A percentile compares a stretch with the other conserved stretches of the same genome.
Conservation (phyloP, 305 asterid genomes). For the Andrographis paniculata region DNA sequence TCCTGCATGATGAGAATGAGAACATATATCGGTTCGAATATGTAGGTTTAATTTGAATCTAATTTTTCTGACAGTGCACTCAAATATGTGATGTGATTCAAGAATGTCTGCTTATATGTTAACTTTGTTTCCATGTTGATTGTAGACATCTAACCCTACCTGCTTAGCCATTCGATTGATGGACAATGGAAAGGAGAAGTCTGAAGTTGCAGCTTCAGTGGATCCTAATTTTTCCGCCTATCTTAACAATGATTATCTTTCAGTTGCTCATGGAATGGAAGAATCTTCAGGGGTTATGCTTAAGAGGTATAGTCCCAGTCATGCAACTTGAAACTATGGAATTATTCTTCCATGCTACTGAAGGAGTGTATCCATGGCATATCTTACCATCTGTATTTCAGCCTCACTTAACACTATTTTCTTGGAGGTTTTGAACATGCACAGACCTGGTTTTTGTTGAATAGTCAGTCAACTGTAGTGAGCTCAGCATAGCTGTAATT, state of each 20-base stretch:
- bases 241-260: slow-evolving; percentile 71
- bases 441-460: slow-evolving; percentile 8
- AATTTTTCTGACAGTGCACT: slow-evolving; percentile 3
- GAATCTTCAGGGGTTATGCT: slow-evolving; percentile 58
- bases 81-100: slow-evolving; percentile 5
- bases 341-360: not conserved
- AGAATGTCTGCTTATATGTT: slow-evolving; percentile 23
- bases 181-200: slow-evolving; percentile 89
- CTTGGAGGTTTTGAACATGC: slow-evolving; percentile 1
- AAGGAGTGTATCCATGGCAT: not conserved
- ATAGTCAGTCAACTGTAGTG: slow-evolving; percentile 1
- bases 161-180: slow-evolving; percentile 76
- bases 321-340: slow-evolving; percentile 8
- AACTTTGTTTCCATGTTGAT: slow-evolving; percentile 25
- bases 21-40: slow-evolving; percentile 53
- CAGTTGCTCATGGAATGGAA: slow-evolving; percentile 55
- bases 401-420: not conserved
- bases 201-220: slow-evolving; percentile 87
- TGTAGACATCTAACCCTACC: slow-evolving; percentile 63
- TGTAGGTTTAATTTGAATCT: slow-evolving; percentile 47
- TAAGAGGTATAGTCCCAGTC: slow-evolving; percentile 51
- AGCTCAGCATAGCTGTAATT: not conserved
- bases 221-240: slow-evolving; percentile 84
- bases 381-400: not conserved
- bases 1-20: slow-evolving; percentile 63